phyloP scores from a whole-genome alignment of 148 eudicot species.

The Spergularia marina region DNA sequence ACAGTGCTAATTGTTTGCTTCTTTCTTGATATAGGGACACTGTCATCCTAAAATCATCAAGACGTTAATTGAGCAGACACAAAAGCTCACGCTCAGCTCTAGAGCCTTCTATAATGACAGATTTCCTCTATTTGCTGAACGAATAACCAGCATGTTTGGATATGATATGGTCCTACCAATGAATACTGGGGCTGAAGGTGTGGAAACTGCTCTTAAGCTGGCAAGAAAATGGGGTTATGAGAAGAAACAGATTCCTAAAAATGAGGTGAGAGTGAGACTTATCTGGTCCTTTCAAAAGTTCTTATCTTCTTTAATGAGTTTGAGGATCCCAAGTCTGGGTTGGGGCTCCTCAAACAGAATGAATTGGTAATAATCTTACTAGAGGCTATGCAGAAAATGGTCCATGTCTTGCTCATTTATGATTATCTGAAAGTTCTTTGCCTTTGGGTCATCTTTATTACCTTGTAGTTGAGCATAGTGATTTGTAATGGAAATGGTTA shows the following conservation, averaged over 20 bases:
- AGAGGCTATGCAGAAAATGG: too few relatives aligned
- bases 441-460: conserved; percentile 4
- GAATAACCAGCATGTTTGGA: conserved; percentile 79
- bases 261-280: conserved; percentile 49
- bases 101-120: conserved; percentile 91
- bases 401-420: neutral
- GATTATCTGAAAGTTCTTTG: neutral
- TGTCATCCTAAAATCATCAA: conserved; percentile 87
- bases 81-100: conserved; percentile 86
- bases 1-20: conserved; percentile 6
- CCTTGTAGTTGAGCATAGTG: neutral
- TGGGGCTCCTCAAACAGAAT: neutral
- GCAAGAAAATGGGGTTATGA: conserved; percentile 98
- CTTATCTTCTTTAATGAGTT: neutral
- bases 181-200: conserved; percentile 99
- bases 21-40: conserved; percentile 69
- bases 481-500: neutral
- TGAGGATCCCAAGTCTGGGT: conserved; percentile 2
- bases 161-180: conserved; percentile 98
- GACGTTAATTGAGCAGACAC: conserved; percentile 78
- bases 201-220: conserved; percentile 92
- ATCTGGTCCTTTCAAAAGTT: neutral
- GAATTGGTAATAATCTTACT: too few relatives aligned
- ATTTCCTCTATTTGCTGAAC: conserved; percentile 83
- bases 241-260: conserved; percentile 80